phyloP scores from a whole-genome alignment of 495 filamentous ascomycete genomes.

The Talaromyces trachyspermus region DNA sequence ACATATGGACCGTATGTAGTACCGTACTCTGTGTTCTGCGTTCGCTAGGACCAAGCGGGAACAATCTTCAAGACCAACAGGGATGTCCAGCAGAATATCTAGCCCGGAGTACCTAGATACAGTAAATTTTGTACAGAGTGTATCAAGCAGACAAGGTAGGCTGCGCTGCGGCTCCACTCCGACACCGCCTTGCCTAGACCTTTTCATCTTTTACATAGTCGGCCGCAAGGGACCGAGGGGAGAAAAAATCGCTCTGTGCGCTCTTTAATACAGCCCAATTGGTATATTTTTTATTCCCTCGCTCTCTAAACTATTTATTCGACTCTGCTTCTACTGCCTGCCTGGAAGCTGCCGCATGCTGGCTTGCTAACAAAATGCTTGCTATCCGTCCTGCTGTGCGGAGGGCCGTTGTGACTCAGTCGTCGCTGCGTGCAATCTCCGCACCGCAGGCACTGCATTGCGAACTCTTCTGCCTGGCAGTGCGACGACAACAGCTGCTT shows the following conservation, averaged over 20 bases:
- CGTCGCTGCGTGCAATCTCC: conserved; percentile 41
- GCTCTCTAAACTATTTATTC: conserved; percentile 8
- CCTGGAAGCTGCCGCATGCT: conserved; percentile 45
- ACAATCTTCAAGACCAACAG: too few species aligned
- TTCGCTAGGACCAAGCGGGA: too few species aligned
- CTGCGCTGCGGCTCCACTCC: neutral
- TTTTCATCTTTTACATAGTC: too few species aligned
- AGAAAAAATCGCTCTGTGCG: conserved; percentile 7
- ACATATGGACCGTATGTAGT: too few species aligned
- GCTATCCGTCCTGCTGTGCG: conserved; percentile 45
- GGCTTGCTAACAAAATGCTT: conserved; percentile 38
- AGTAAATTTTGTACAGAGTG: too few species aligned
- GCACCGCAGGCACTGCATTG: conserved; percentile 23
- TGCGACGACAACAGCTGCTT: neutral
- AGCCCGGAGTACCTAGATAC: too few species aligned
- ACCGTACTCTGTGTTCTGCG: too few species aligned
- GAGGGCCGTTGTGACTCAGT: conserved; percentile 38
- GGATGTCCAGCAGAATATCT: too few species aligned
- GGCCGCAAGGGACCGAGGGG: neutral
- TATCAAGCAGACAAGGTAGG: neutral
- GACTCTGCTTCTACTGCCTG: neutral
- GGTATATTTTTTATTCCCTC: conserved; percentile 13
- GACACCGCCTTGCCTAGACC: neutral
- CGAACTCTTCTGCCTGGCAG: neutral
- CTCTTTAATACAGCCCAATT: neutral